Conservation (phyloP, 2,329 filamentous ascomycete species). For the Ramularia endophylla region DNA sequence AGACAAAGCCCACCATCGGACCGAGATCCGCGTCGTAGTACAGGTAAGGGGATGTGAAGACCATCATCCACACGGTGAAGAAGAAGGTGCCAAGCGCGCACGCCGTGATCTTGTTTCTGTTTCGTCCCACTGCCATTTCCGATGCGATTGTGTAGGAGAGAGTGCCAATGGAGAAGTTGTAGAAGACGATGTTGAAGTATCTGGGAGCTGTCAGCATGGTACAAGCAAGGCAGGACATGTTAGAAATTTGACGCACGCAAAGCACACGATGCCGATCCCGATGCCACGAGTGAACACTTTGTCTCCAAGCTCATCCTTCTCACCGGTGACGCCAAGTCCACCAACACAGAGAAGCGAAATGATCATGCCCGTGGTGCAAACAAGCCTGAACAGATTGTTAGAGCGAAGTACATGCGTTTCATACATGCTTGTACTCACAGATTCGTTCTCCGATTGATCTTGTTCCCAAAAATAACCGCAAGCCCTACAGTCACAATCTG, state of each 20-base stretch:
- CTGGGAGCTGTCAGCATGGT: background rate
- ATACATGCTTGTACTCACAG: background rate
- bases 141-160: conserved; percentile 25
- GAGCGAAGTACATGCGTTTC: background rate
- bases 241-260: too few relatives aligned
- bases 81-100: conserved; percentile 41
- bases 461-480: conserved; percentile 18
- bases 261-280: conserved; percentile 17
- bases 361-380: conserved; percentile 18
- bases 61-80: conserved; percentile 38
- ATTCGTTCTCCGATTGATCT: conserved; percentile 15
- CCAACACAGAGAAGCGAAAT: conserved; percentile 16
- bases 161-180: conserved; percentile 20
- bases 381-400: conserved; percentile 8
- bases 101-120: conserved; percentile 44
- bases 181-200: conserved; percentile 20
- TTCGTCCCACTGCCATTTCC: conserved; percentile 45
- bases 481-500: conserved; percentile 19
- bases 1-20: conserved; percentile 33
- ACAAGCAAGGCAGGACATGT: too few relatives aligned
- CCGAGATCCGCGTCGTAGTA: conserved; percentile 34
- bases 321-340: conserved; percentile 18
- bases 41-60: conserved; percentile 38
- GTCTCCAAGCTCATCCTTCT: conserved; percentile 2
- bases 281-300: conserved; percentile 16